Evolutionary conservation across 2,329 filamentous ascomycete genomes (phyloP).

Genomic region (Ascochyta rabiei): DNA sequence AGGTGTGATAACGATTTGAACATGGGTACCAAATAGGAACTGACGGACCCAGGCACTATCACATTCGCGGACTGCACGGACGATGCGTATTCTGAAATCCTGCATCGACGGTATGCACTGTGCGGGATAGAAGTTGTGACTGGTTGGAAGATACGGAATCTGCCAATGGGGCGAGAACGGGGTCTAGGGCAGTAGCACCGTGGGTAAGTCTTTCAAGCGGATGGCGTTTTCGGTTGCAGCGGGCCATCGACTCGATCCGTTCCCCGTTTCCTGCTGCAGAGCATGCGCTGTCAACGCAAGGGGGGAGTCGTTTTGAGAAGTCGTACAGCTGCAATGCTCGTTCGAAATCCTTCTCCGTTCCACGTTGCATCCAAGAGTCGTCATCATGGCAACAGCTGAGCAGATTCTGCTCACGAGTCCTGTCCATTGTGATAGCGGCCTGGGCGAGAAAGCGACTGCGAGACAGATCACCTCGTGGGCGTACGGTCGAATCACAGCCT

Average conservation of each 20-base stretch:
- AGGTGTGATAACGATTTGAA: constrained; percentile 44
- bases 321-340: constrained; percentile 2
- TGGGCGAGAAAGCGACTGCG: constrained; percentile 18
- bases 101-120: constrained; percentile 24
- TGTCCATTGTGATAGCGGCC: constrained; percentile 12
- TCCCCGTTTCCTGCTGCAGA: constrained; percentile 11
- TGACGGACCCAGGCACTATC: constrained; percentile 35
- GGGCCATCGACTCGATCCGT: constrained; percentile 34
- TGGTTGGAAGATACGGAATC: constrained; percentile 27
- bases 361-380: constrained; percentile 1
- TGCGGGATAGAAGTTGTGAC: constrained; percentile 35
- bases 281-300: constrained; percentile 14
- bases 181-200: constrained; percentile 26
- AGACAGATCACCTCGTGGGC: constrained; percentile 28
- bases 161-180: constrained; percentile 32
- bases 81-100: constrained; percentile 25
- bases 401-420: constrained; percentile 10
- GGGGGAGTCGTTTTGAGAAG: neutral
- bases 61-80: constrained; percentile 33
- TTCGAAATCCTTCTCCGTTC: constrained; percentile 1
- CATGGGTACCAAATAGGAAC: constrained; percentile 29
- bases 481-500: constrained; percentile 34
- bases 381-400: constrained; percentile 6
- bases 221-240: constrained; percentile 44
- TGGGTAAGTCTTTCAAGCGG: constrained; percentile 31